phyloP scores from a whole-genome alignment of 106 monocot species.

The Apostasia ramifera region DNA sequence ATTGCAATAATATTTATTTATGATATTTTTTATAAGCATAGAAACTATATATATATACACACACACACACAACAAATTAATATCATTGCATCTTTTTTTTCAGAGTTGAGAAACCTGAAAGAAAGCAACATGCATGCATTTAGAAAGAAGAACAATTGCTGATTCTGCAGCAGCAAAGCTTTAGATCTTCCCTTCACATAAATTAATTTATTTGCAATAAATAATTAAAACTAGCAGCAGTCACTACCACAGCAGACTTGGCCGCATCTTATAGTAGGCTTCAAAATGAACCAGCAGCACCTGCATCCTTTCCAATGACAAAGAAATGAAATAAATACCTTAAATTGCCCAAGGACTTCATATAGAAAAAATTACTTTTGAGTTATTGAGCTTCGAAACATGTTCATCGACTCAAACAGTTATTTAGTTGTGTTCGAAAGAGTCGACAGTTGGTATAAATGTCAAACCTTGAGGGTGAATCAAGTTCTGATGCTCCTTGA shows the following conservation, averaged over 20 bases:
- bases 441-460: background rate
- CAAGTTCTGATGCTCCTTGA: background rate
- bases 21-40: too few species aligned
- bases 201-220: too few species aligned
- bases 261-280: conserved; percentile 4
- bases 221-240: background rate
- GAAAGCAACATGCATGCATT: too few species aligned
- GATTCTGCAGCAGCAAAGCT: too few species aligned
- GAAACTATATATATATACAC: too few species aligned
- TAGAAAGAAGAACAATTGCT: too few species aligned
- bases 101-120: too few species aligned
- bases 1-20: too few species aligned
- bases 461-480: conserved; percentile 8
- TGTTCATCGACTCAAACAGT: too few species aligned
- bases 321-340: background rate
- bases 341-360: background rate
- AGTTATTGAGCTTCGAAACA: background rate
- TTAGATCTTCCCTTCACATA: too few species aligned
- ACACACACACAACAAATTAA: too few species aligned
- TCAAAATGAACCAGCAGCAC: conserved; percentile 16
- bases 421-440: background rate
- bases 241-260: conserved; percentile 2
- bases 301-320: conserved; percentile 5
- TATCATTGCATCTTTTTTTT: too few species aligned
- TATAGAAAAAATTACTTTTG: background rate